Conservation (phyloP, 108 stramenopile species). For the Halocafeteria seosinensis region DNA sequence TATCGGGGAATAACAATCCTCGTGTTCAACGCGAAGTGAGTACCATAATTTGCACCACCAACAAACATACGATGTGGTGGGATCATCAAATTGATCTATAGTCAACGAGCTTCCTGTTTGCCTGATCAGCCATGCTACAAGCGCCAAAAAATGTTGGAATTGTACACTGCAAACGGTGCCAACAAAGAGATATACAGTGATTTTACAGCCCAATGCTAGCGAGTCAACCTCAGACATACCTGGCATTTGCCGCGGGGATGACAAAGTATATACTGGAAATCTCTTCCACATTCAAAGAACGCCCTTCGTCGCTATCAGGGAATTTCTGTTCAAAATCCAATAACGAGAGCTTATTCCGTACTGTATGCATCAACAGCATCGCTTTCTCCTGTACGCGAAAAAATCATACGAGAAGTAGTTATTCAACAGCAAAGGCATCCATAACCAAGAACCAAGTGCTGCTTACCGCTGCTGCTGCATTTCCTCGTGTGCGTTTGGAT, state of each 20-base stretch:
- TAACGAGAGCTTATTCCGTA: neutral
- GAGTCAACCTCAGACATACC: neutral
- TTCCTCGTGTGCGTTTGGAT: too few relatives aligned
- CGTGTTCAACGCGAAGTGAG: neutral
- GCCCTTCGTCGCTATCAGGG: constrained; percentile 20
- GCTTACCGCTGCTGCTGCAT: too few relatives aligned
- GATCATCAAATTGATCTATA: constrained; percentile 38
- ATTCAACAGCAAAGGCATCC: too few relatives aligned
- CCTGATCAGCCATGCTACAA: constrained; percentile 9
- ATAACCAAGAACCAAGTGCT: too few relatives aligned
- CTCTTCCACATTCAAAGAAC: constrained; percentile 12
- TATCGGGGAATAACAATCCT: neutral
- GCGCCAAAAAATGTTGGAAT: constrained; percentile 7
- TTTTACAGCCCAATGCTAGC: neutral
- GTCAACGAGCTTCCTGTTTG: constrained; percentile 19
- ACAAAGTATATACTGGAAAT: constrained; percentile 21
- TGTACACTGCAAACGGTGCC: constrained; percentile 22
- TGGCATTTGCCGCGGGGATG: neutral
- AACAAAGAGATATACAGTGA: neutral
- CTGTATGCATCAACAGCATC: neutral
- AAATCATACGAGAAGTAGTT: too few relatives aligned
- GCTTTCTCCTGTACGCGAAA: neutral
- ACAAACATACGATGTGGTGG: constrained; percentile 24
- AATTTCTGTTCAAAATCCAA: constrained; percentile 2
- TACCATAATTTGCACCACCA: neutral